Evolutionary conservation across 192 early-diverging fungal species (phyloP), one percentile per base, ranked within the genome.

Genomic region (Entomortierella lignicola): DNA sequence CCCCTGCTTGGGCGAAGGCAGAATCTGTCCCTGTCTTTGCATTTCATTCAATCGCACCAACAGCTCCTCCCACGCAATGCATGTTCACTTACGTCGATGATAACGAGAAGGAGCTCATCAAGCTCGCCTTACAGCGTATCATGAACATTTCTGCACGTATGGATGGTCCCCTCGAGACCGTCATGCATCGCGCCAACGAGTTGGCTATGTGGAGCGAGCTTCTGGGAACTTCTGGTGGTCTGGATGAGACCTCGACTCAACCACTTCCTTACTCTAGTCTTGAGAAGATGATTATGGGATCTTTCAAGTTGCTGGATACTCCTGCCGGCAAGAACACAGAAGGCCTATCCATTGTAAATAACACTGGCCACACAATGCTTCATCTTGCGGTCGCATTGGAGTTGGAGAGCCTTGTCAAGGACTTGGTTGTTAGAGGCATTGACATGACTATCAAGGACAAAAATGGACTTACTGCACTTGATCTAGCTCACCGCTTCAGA

Each of bases 331-430:
- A 55, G 68, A 60, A 53, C 47, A 4, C 10, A 10, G 68, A 69
- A 26, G 43, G 61, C 25, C 57, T 79, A 13, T 63, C 60, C 13
- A 65, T 66, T 29, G 20, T 44, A 5, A 86, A 85, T 55, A 55
- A 31, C 48, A 80, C 75, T 26, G 67, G 82, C 2, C 91, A 91
- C 48, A 89, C 87, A 0, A 72, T 94, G 83, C 72, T 94, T 44
- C 92, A 94, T 82, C 83, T 92, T 26, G 80, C 88, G 3, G 85
- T 88, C 32, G 65, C 88, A 12, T 62, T 92, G 53, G 81, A 88
- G 8, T 89, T 86, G 79, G 58, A 74, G 47, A 63, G 62, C 26
- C 71, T 94, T 56, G 56, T 69, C 11, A 53, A 54, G 43, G 81
- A 85, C 8, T 54, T 92, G n/a, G 55, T 89, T 15, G 63, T 62